Base-by-base conservation (phyloP, 1,284 basidiomycete species). In the Papiliotrema terrestris region DNA sequence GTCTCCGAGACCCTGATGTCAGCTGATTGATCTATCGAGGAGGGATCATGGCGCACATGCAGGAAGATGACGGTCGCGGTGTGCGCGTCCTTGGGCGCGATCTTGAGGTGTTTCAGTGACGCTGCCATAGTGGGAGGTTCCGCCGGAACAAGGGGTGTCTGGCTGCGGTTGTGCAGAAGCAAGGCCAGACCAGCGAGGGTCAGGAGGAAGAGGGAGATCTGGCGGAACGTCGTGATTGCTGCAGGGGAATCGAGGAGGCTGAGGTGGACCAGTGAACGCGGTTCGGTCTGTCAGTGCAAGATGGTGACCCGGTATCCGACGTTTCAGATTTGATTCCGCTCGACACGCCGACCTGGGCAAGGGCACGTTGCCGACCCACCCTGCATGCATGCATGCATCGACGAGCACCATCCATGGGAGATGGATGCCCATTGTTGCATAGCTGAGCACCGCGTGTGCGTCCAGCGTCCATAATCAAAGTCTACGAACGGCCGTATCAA, bases 31-130 rank as follows among this genome's bases (percentile, higher is more conserved):
- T 23, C 14, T 25, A n/a, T 6, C 2, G 5, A 39, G 14, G n/a
- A 8, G 22, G 44, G 32, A 8, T 3, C n/a, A 20, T 37, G 29
- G 77, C 85, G 65, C 72, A 91, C 88, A 80, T 95, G 92, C 37
- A 90, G 78, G 73, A 94, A 91, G 68, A 95, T 88, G 61, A 94
- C 84, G 2, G 89, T 92, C 3, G 90, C 89, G 2, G 88, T 86
- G 74, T 94, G 91, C 60, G 67, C 71, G 26, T 69, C 73, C 53
- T 72, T 73, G 19, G 73, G 69, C 35, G 65, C 56, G 43, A 75
- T 57, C 49, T 73, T 73, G 55, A 75, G 66, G 56, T 75, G 71
- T 55, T 75, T 75, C 45, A 75, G 60, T 13, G 61, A 48, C 3
- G 67, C 54, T 15, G 66, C 51, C 65, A 68, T 69, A 15, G 19